Base-by-base conservation (phyloP, 2,329 filamentous ascomycete genomes). In the Trichoderma sp. region DNA sequence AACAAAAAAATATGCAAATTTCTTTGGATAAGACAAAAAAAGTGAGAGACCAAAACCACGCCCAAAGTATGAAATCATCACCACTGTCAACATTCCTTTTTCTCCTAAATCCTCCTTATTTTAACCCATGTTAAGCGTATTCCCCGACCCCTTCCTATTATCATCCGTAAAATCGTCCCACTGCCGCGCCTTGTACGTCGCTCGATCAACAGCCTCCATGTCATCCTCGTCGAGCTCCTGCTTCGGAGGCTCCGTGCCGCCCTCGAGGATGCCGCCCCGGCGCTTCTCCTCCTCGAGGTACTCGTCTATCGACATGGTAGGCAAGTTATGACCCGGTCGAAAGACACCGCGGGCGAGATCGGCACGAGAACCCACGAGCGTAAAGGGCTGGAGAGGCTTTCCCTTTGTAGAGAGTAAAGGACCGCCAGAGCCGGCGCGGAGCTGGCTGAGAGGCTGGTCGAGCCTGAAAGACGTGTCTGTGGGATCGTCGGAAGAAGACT, bases 301-400 rank as follows among this genome's bases (percentile, higher is more conserved):
- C 85, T 99, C 97, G 80, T 99, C 97, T 77, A 99, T 98, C 1
- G 91, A 94, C 97, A 99, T 98, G 3, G 97, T 98, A 1, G 97
- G 97, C 75, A 99, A 86, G 84, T 94, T 98, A 83, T 99, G 97
- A 8, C 97, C 95, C 0, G 95, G 91, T 74, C 94, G 90, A 84
- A 99, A 99, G 0, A 99, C 96, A 3, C 93, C 93, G 75, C 92
- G 88, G 76, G 92, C 90, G 76, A 98, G 84, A 77, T 95, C 92
- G 77, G 94, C 91, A 50, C 97, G 90, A 78, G 89, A 93, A 76
- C 93, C 92, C 5, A 97, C 88, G 27, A 99, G 88, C 1, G 95
- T 98, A 81, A 99, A 98, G 0, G 96, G 96, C 79, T 95, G 91
- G 79, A 98, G 87, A 16, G 97, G 97, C 82, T 94, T 97, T 62